These are phyloP conservation scores for Antitrichia curtipendula DNA, from an alignment of 225 moss, liverwort and hornwort species.

Conservation along the genomic window DNA sequence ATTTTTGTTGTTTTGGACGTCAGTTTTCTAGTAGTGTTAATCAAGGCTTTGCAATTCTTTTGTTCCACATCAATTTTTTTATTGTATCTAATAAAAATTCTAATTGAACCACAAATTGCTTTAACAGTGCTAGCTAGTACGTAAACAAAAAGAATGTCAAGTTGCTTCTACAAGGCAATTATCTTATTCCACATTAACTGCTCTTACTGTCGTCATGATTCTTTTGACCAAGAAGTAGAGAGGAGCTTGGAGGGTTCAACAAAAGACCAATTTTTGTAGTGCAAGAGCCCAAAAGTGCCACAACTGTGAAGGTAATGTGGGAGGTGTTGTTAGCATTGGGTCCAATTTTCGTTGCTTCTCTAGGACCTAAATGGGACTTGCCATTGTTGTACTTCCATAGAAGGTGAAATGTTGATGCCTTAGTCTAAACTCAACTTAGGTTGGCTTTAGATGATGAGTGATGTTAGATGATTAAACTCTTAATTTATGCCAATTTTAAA, in stretches of 20 bases:
- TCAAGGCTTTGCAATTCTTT: too few relatives aligned
- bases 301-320: fast-evolving
- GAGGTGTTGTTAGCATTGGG: neutral
- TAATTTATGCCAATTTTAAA: neutral
- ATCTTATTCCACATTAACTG: neutral
- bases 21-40: too few relatives aligned
- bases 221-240: neutral
- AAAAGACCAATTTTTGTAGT: neutral
- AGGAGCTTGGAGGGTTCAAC: neutral
- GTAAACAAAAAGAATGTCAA: neutral
- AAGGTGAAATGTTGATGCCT: neutral
- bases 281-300: fast-evolving
- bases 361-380: fast-evolving
- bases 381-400: fast-evolving
- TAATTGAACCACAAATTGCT: fast-evolving
- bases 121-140: fast-evolving
- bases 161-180: neutral
- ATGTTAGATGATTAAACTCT: neutral
- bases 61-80: too few relatives aligned
- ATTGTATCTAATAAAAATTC: fast-evolving
- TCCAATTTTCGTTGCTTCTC: fast-evolving
- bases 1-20: too few relatives aligned
- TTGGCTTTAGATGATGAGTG: neutral
- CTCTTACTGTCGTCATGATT: neutral
- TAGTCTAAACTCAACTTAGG: neutral